Conservation (phyloP, 345 rosid species). For the Eucalyptus cladocalyx region DNA sequence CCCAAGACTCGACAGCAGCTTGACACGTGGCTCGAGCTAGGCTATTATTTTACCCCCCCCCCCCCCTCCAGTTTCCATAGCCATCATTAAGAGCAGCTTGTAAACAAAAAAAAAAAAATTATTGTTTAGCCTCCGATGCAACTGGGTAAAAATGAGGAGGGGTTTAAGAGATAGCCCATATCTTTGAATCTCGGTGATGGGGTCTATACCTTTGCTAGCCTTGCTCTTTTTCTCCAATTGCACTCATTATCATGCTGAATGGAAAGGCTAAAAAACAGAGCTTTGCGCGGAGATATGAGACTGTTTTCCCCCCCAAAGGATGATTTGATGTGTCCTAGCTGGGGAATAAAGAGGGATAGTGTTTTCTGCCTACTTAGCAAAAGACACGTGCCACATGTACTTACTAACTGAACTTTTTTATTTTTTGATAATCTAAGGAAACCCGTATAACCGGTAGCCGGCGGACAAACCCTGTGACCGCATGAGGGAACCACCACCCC, state of each 20-base stretch:
- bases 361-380: neutral
- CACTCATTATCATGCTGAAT: neutral
- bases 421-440: no score
- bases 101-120: neutral
- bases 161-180: neutral
- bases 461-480: fast-evolving
- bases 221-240: neutral
- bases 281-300: neutral
- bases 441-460: fast-evolving
- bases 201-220: neutral
- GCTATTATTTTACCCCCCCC: neutral
- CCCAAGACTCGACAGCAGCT: neutral
- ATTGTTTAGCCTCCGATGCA: neutral
- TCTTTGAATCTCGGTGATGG: neutral
- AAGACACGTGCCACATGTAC: neutral
- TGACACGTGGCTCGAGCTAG: neutral
- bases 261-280: neutral
- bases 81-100: neutral
- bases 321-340: neutral
- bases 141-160: neutral
- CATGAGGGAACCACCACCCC: fast-evolving
- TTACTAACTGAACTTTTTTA: neutral
- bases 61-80: neutral
- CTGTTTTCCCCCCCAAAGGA: neutral
- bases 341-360: neutral